Evolutionary conservation across 2,329 filamentous ascomycete species (phyloP), one percentile per base, ranked within the genome.

Genomic region (Phialocephala subalpina): DNA sequence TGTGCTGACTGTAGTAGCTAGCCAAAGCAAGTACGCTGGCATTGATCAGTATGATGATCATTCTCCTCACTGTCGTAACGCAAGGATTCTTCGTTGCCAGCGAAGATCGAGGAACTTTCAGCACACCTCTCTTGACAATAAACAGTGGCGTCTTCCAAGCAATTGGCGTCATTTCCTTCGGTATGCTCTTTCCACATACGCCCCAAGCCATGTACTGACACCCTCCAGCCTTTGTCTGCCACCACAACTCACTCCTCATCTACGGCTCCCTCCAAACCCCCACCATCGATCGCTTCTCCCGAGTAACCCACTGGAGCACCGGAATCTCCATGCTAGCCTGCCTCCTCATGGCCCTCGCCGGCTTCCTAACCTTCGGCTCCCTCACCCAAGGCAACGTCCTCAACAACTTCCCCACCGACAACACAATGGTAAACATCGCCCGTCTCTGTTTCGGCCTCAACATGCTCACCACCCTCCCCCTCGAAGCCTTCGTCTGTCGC

Each of bases 121-220:
- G 84, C 68, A 87, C 86, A 63, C 86, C 90, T 18, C 79, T 94
- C 42, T 81, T 97, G 64, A 87, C 90, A n/a, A 84, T 98, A 72
- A 97, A 97, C 75, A 84, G 86, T 29, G 96, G 95, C 57, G 90
- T 99, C 65, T 97, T 98, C 75, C 94, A 98, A 79, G 95, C 96
- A 25, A 94, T 99, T 74, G 96, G 96, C 36, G 95, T 99, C 20
- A 99, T 99, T 73, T 98, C 96, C 4, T 99, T 99, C 78, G 94
- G 92, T 96, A 83, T 56, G 86, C 64, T 49, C 22, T 55, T 42
- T 45, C 25, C 20, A 58, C 12, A 3, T 33, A 16, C 18, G 8
- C 8, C 22, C 12, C 16, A 12, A 25, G 27, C 25, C 33, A 9
- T 29, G 45, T 25, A 42, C 60, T 72, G 66, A 83, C 77, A 82